Percentiles rank a stretch among this genome's conserved stretches.
Conservation (phyloP, 2,329 filamentous ascomycete genomes). For the Penicillium occitanis region DNA sequence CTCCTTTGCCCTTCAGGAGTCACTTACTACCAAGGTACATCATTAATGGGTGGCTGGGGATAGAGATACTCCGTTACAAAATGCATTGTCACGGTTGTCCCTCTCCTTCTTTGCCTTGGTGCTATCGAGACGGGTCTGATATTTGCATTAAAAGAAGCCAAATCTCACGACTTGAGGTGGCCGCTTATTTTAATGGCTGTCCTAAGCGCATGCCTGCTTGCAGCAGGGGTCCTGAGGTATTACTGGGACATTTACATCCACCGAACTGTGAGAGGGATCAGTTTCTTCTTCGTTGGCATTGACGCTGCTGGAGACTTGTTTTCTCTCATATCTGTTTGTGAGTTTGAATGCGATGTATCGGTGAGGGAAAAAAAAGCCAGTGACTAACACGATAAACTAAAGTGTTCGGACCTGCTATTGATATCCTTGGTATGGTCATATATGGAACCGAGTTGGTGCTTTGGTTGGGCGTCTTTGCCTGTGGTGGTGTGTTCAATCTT, state of each 20-base stretch:
- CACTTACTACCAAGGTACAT: background rate
- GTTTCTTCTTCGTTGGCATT: background rate
- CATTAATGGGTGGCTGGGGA: background rate
- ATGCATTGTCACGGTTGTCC: background rate
- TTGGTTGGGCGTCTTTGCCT: slow-evolving; percentile 9
- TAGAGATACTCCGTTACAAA: background rate
- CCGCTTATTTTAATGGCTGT: background rate
- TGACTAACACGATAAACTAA: background rate
- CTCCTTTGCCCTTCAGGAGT: background rate
- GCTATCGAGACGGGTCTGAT: background rate
- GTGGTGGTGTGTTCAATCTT: slow-evolving; percentile 8
- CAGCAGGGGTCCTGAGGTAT: background rate
- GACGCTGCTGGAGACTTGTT: background rate
- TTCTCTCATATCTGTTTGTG: background rate
- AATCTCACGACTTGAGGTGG: background rate
- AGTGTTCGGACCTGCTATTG: background rate
- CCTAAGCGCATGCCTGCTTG: background rate
- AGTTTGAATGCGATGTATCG: background rate
- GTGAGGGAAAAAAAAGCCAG: background rate
- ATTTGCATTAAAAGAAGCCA: background rate
- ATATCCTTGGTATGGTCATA: slow-evolving; percentile 29
- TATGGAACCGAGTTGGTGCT: slow-evolving; percentile 6
- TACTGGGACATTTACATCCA: background rate
- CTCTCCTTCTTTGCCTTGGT: background rate
- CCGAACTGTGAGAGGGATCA: background rate